A percentile compares a stretch with the other conserved stretches of the same genome.
phyloP scores from a whole-genome alignment of 2,329 filamentous ascomycete genomes.

The Clonostachys byssicola region DNA sequence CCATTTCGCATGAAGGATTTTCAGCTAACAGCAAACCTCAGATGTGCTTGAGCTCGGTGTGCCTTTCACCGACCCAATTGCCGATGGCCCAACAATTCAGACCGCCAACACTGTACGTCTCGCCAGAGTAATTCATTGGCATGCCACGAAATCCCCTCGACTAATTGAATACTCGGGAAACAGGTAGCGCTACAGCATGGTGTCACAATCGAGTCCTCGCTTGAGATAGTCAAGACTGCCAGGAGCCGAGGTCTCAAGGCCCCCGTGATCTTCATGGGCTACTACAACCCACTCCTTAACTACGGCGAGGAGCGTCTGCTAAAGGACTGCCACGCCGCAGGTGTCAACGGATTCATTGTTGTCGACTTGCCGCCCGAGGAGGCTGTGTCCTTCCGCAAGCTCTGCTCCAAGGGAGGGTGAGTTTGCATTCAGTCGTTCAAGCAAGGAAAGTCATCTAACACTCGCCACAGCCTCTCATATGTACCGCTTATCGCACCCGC shows the following conservation, averaged over 20 bases:
- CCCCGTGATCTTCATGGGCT: constrained; percentile 93
- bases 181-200: constrained; percentile 75
- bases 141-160: too few species aligned
- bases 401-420: constrained; percentile 73
- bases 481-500: constrained; percentile 94
- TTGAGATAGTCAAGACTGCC: constrained; percentile 81
- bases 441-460: background rate
- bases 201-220: constrained; percentile 73
- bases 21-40: background rate
- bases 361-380: constrained; percentile 95
- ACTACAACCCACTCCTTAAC: constrained; percentile 93
- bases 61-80: constrained; percentile 97
- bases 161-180: background rate
- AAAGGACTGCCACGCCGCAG: constrained; percentile 75
- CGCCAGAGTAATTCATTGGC: too few species aligned
- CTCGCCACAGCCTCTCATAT: constrained; percentile 68
- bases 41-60: constrained; percentile 86
- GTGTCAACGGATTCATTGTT: constrained; percentile 94
- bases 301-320: constrained; percentile 92
- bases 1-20: background rate
- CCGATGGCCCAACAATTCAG: constrained; percentile 96
- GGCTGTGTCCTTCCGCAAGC: constrained; percentile 83
- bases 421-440: constrained; percentile 15
- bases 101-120: constrained; percentile 61
- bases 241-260: constrained; percentile 72